Base-by-base conservation (phyloP, 1,284 basidiomycete species). In the Marasmius fiardii region DNA sequence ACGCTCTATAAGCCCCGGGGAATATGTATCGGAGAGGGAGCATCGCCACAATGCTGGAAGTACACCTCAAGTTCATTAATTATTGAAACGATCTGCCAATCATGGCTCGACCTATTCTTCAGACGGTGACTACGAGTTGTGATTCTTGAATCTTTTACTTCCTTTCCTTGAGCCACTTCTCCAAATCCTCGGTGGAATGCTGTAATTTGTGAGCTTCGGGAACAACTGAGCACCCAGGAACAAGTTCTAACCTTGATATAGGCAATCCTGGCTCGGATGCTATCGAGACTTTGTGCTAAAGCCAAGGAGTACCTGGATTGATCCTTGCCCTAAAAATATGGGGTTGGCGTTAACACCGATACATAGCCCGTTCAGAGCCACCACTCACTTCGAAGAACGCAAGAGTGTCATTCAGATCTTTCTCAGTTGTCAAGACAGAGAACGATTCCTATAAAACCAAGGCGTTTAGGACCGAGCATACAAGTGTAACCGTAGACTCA, bases 311-410 rank as follows among this genome's bases (percentile, higher is more conserved):
- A 60, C 21, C 48, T 58, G 21, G 55, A 54, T 6, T 50, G 50
- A 14, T 60, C 59, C 56, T 58, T 58, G 39, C 55, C 54, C 59
- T 60, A 35, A 26, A 53, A 33, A 41, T 41, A 26, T 28, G 16
- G 23, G 20, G 3, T 35, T 0, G 31, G 23, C 18, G 16, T 23
- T 39, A 20, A 50, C 21, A 12, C 2, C 3, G 20, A n/a, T 2
- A 41, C 39, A 41, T 16, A 18, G 5, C 16, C n/a, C 7, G 16
- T 41, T 16, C 39, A 41, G 39, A 20, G 39, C 39, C 39, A 14
- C 39, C 39, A 18, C 53, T 28, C 41, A 54, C 56, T 28, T 58
- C 54, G 34, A 58, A 58, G 31, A 54, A 58, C 11, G 49, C 52
- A 54, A 45, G 41, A n/a, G 50, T 54, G 16, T 54, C 56, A 44